Conservation (phyloP, 1,139 yeast species). For the Kodamaea derodonti region DNA sequence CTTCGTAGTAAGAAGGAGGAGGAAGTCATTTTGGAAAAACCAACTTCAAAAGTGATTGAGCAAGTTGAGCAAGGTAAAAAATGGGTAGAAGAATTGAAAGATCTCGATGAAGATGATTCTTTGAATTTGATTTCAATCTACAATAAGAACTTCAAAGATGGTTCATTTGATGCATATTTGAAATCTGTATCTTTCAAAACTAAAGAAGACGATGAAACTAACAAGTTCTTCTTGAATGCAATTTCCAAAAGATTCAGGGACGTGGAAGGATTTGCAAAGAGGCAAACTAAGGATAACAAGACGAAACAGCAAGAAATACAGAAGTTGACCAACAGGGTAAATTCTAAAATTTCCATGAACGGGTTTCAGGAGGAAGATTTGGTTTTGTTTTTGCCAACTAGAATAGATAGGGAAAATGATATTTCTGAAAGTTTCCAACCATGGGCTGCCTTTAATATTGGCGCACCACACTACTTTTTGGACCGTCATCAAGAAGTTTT, state of each 20-base stretch:
- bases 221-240: conserved; percentile 52
- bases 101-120: conserved; percentile 1
- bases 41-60: conserved; percentile 28
- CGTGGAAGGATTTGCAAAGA: conserved; percentile 88
- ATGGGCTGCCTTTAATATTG: conserved; percentile 86
- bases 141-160: conserved; percentile 17
- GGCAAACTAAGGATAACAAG: conserved; percentile 72
- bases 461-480: conserved; percentile 73
- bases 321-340: conserved; percentile 31
- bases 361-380: conserved; percentile 68
- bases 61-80: conserved; percentile 24
- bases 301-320: conserved; percentile 43
- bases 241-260: conserved; percentile 79
- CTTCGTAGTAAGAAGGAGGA: conserved; percentile 38
- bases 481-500: conserved; percentile 24
- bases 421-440: conserved; percentile 40
- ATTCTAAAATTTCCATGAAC: conserved; percentile 59
- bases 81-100: conserved; percentile 29
- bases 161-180: conserved; percentile 24
- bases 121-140: conserved; percentile 15
- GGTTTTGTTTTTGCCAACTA: conserved; percentile 79
- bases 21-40: conserved; percentile 19
- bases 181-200: conserved; percentile 32
- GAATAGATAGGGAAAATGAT: conserved; percentile 33
- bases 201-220: conserved; percentile 20